Base-by-base conservation (phyloP, 2,329 filamentous ascomycete species). In the Daldinia eschscholtzii region DNA sequence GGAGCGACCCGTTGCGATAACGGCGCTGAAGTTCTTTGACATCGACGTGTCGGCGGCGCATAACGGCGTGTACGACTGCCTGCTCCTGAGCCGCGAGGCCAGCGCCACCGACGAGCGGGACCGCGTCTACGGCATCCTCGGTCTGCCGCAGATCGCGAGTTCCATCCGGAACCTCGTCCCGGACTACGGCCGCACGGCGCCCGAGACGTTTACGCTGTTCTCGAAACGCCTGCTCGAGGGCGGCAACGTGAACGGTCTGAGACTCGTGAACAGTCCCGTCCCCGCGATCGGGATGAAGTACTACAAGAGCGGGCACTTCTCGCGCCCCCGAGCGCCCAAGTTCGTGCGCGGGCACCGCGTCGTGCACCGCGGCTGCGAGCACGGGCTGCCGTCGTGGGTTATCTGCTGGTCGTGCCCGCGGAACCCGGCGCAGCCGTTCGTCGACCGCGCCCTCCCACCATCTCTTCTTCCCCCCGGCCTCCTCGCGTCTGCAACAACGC, bases 361-460 rank as follows among this genome's bases (percentile, higher is more conserved):
- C 33, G 57, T 65, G 9, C 64, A 65, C 42, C 57, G 50, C 18
- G 58, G 64, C 20, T 65, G 57, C 52, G 58, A 61, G 57, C 64
- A 65, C 37, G 42, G 41, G 18, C 37, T 65, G 12, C 64, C 64
- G 5, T 65, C 64, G 18, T 65, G 64, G 64, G 58, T 61, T 15
- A 61, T 65, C 57, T 65, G 64, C 57, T 65, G 64, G 64, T 65
- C 64, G 9, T 65, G 64, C 33, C 64, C 64, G 18, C 52, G 44
- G 35, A 65, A 65, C 42, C 64, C 64, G 3, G 64, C 64, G 10
- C 64, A 65, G 15, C 64, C 64, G 4, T 53, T 65, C 64, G 15
- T 37, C 6, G 12, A 53, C 26, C 42, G 23, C 9, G 28, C 35
- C 37, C 50, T 52, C 26, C 9, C 57, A 2, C 35, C 57, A 33